These are phyloP conservation scores for Arctium lappa DNA, from an alignment of 129 eudicot genomes.

Conservation along the genomic window DNA sequence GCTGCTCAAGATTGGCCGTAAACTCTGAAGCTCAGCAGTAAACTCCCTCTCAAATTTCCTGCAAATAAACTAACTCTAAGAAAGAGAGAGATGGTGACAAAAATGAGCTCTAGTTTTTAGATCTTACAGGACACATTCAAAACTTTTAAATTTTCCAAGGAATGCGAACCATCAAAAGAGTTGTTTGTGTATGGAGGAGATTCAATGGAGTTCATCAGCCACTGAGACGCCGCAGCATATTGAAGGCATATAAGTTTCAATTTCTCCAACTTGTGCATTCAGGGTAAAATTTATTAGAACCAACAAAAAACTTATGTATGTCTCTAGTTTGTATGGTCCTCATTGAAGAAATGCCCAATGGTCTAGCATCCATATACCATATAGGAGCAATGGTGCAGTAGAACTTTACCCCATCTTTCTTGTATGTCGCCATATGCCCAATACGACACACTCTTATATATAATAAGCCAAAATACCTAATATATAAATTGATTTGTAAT, in stretches of 20 bases:
- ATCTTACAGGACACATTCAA: slow-evolving; percentile 68
- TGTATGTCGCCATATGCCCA: too few species aligned
- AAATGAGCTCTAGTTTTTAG: background rate
- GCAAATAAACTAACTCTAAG: slow-evolving; percentile 22
- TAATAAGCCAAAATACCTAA: too few species aligned
- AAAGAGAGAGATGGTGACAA: background rate
- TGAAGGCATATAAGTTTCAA: slow-evolving; percentile 88
- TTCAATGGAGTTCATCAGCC: slow-evolving; percentile 79
- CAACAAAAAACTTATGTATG: too few species aligned
- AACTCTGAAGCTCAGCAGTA: slow-evolving; percentile 66
- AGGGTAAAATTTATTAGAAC: too few species aligned
- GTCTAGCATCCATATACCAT: too few species aligned
- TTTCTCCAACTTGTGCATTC: slow-evolving; percentile 88
- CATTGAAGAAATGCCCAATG: too few species aligned
- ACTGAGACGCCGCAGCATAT: slow-evolving; percentile 83
- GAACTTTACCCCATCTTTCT: too few species aligned
- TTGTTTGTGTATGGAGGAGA: slow-evolving; percentile 23
- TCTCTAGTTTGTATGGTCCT: too few species aligned
- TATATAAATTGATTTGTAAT: too few species aligned
- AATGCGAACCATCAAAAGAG: background rate
- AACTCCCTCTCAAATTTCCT: slow-evolving; percentile 93
- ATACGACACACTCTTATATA: too few species aligned
- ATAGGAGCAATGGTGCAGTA: too few species aligned
- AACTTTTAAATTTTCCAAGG: slow-evolving; percentile 36
- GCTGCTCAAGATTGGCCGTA: slow-evolving; percentile 90